phyloP scores from a whole-genome alignment of 2,329 filamentous ascomycete genomes.

The Ascosphaera acerosa region DNA sequence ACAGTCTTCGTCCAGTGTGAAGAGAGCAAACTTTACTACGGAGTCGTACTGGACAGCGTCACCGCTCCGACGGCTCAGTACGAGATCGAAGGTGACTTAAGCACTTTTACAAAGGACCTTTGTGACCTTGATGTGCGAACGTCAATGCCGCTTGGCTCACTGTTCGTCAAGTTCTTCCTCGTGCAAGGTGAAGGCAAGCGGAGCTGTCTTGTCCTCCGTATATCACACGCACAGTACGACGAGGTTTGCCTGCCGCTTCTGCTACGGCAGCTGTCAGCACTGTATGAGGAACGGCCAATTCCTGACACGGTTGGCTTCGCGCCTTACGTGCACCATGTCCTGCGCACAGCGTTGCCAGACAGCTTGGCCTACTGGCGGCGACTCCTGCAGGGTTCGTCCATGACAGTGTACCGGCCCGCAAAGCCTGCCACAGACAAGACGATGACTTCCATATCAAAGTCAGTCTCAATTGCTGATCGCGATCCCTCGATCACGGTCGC shows the following conservation, averaged over 20 bases:
- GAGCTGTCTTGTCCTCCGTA: conserved; percentile 26
- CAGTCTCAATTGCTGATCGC: conserved; percentile 23
- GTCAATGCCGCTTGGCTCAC: conserved; percentile 26
- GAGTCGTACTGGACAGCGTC: conserved; percentile 27
- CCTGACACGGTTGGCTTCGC: conserved; percentile 13
- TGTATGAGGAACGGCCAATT: conserved; percentile 16
- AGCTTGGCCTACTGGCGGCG: conserved; percentile 31
- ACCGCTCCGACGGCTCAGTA: conserved; percentile 19
- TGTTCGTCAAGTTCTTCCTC: conserved; percentile 30
- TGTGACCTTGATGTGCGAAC: conserved; percentile 26
- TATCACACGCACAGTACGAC: conserved; percentile 39
- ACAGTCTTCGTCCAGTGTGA: conserved; percentile 28
- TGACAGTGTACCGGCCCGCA: conserved; percentile 9
- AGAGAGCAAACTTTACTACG: conserved; percentile 18
- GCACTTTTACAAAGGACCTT: conserved; percentile 22
- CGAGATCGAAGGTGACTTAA: conserved; percentile 21
- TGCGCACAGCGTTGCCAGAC: conserved; percentile 10
- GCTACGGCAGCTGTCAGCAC: conserved; percentile 27
- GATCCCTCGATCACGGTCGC: conserved; percentile 29
- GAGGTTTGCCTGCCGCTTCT: conserved; percentile 32
- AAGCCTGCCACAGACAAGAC: conserved; percentile 2
- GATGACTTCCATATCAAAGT: conserved; percentile 3
- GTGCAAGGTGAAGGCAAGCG: conserved; percentile 12
- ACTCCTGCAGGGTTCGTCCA: conserved; percentile 25
- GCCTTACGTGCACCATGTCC: conserved; percentile 12